phyloP scores from a whole-genome alignment of 1,139 yeast genomes.

The Taphrina betulina region DNA sequence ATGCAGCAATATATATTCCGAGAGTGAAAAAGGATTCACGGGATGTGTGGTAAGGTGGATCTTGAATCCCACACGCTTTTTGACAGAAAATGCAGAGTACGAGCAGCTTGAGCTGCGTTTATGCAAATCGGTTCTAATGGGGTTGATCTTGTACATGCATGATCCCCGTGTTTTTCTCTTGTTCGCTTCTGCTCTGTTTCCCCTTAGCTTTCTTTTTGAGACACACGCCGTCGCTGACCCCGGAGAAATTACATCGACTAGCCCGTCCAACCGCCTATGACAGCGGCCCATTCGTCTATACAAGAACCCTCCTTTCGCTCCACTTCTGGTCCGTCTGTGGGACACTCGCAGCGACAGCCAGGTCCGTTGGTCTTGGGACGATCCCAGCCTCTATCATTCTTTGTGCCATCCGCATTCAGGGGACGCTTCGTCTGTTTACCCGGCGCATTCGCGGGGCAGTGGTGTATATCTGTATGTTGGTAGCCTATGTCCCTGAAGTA shows the following conservation, averaged over 20 bases:
- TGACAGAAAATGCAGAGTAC: too few species aligned
- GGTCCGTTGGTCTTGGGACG: constrained; percentile 56
- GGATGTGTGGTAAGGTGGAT: too few species aligned
- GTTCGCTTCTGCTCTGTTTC: too few species aligned
- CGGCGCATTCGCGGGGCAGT: constrained; percentile 74
- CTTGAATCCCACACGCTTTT: too few species aligned
- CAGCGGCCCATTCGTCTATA: constrained; percentile 55
- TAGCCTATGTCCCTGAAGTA: constrained; percentile 91
- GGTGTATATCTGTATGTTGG: constrained; percentile 71
- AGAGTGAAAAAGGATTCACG: too few species aligned
- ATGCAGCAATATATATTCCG: too few species aligned
- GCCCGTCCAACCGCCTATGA: constrained; percentile 42
- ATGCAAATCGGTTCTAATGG: too few species aligned
- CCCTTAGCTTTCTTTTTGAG: too few species aligned
- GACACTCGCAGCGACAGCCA: constrained; percentile 87
- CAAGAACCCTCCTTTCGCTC: constrained; percentile 60
- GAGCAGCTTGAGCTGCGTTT: too few species aligned
- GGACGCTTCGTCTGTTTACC: constrained; percentile 42
- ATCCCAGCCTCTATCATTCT: constrained; percentile 48
- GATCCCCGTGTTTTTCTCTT: too few species aligned
- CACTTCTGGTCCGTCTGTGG: constrained; percentile 53
- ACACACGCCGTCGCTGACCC: too few species aligned
- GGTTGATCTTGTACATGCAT: too few species aligned
- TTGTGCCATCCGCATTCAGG: constrained; percentile 43
- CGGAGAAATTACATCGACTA: neutral